Conservation (phyloP, 306 rosid species). For the Quercus variabilis region DNA sequence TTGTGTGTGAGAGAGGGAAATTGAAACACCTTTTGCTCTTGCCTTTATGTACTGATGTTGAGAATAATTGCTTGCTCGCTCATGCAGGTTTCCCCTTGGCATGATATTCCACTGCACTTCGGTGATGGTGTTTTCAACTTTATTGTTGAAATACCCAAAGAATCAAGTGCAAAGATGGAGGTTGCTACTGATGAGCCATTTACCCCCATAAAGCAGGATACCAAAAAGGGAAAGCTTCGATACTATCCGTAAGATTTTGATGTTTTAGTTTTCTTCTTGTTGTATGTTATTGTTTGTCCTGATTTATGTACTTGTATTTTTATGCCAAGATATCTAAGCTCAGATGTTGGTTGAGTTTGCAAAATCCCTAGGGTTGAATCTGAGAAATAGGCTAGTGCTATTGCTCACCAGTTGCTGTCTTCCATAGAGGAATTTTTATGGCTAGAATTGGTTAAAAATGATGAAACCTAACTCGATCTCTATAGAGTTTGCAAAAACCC, state of each 20-base stretch:
- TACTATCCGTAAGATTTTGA: constrained; percentile 80
- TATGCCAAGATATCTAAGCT: neutral
- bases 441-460: neutral
- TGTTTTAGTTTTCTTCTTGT: constrained; percentile 11
- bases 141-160: constrained; percentile 91
- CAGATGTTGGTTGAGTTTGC: neutral
- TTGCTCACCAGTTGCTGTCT: neutral
- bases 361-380: neutral
- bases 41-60: neutral
- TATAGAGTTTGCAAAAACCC: too few species aligned
- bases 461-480: neutral
- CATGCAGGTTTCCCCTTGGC: constrained; percentile 96
- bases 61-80: neutral
- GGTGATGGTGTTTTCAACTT: constrained; percentile 69
- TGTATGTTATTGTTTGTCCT: constrained; percentile 16
- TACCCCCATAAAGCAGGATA: constrained; percentile 97
- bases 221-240: constrained; percentile 89
- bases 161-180: constrained; percentile 98
- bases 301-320: neutral
- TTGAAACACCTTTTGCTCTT: neutral
- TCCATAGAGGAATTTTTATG: neutral
- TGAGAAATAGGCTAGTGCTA: neutral
- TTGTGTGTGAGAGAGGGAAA: too few species aligned
- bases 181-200: constrained; percentile 84
- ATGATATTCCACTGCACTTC: constrained; percentile 82